Evolutionary conservation across 768 basidiomycete genomes (phyloP), one percentile per base, ranked within the genome.

Genomic region (Nevesoporus exiguus): DNA sequence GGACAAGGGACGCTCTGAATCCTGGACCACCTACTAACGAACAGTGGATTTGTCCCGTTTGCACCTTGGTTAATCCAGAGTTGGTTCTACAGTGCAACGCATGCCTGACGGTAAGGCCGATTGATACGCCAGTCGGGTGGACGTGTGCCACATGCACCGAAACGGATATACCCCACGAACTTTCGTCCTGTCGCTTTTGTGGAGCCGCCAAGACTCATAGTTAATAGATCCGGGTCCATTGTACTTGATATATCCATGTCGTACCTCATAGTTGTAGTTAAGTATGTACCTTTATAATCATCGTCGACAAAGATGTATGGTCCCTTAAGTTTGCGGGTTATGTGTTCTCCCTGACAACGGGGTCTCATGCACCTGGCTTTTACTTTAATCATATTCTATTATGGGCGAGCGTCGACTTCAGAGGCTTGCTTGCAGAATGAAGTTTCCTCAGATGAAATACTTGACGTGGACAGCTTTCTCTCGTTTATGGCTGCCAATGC

Each of bases 181-280:
- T 83, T 56, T 93, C 88, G 90, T 85, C 83, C 45, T 94, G 93
- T 73, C 69, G 71, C 15, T 79, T 76, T 51, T 94, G 91, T 65
- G 90, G 90, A 15, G 71, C 74, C 19, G 76, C 92, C 48, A 91
- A 90, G 67, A 67, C 61, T 9, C 62, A 59, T 24, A 72, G 70
- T 21, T 64, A 15, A 30, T 40, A 27, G 47, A 45, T 17, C n/a
- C n/a, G 36, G 31, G 3, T 30, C 15, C 44, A 54, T n/a, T 30
- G 31, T 45, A 48, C 27, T 47, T 41, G 9, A 6, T 30, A 33
- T 49, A 34, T 56, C 27, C 44, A 2, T 27, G 25, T 22, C 45
- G 29, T 40, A 27, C 30, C 5, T 47, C 39, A 24, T n/a, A 45
- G 6, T 19, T 47, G 22, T 6, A 24, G 14, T 5, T 19, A 37